phyloP scores from a whole-genome alignment of 2,329 filamentous ascomycete genomes.

The Verticillium albo-atrum region DNA sequence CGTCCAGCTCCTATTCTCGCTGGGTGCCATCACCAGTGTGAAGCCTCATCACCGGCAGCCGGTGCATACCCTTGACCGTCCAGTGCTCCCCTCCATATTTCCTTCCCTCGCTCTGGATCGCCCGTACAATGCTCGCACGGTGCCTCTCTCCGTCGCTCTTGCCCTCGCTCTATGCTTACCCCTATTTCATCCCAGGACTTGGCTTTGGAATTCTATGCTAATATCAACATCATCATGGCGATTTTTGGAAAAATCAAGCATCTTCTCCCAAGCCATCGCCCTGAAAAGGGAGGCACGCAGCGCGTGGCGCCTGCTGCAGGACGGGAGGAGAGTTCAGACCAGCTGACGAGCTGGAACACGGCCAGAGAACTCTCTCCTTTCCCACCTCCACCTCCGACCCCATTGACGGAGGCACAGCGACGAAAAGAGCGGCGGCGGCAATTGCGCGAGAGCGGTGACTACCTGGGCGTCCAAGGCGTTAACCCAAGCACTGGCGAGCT shows the following conservation, averaged over 20 bases:
- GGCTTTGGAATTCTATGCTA: slow-evolving; percentile 2
- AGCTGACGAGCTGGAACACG: slow-evolving; percentile 29
- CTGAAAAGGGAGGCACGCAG: slow-evolving; percentile 45
- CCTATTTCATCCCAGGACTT: neutral
- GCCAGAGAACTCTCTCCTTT: slow-evolving; percentile 18
- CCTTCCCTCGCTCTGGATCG: too few species aligned
- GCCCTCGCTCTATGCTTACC: neutral
- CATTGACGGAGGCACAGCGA: slow-evolving; percentile 2
- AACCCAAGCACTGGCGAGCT: slow-evolving; percentile 53
- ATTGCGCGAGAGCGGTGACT: slow-evolving; percentile 53
- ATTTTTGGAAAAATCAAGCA: slow-evolving; percentile 29
- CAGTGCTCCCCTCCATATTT: too few species aligned
- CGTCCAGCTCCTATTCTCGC: too few species aligned
- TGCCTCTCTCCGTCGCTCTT: too few species aligned
- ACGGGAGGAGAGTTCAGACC: slow-evolving; percentile 19
- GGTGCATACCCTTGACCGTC: too few species aligned
- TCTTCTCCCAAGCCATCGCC: slow-evolving; percentile 42
- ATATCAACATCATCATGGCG: neutral
- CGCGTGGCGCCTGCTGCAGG: slow-evolving; percentile 17
- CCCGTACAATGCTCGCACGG: too few species aligned
- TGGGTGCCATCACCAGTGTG: too few species aligned
- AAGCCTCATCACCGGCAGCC: too few species aligned
- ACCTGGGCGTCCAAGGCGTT: slow-evolving; percentile 52
- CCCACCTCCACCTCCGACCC: neutral
- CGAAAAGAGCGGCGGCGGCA: slow-evolving; percentile 30